Evolutionary conservation across 2,329 filamentous ascomycete genomes (phyloP).

Genomic region (Coleophoma eucalyptorum): DNA sequence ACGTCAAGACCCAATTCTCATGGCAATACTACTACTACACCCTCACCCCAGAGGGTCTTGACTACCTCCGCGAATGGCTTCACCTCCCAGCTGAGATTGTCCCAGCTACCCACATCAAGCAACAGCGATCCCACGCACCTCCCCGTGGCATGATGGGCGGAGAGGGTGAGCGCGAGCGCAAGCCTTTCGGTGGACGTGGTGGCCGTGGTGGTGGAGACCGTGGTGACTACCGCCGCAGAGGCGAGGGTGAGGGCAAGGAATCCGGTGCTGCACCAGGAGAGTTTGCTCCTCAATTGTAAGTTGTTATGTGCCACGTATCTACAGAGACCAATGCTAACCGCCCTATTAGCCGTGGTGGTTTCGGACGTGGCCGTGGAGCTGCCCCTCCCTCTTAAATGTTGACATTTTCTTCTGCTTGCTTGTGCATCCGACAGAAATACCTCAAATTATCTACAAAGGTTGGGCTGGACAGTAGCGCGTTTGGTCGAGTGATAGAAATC

Average conservation of each 20-base stretch:
- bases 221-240: conserved; percentile 89
- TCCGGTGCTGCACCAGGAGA: conserved; percentile 79
- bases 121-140: conserved; percentile 98
- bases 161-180: conserved; percentile 75
- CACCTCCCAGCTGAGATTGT: conserved; percentile 99
- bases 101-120: conserved; percentile 99
- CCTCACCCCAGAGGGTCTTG: conserved; percentile 97
- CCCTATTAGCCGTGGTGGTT: conserved; percentile 69
- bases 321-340: conserved; percentile 28
- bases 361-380: conserved; percentile 83
- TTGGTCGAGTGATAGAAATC: conserved; percentile 44
- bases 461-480: conserved; percentile 43
- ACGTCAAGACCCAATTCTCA: conserved; percentile 99
- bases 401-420: conserved; percentile 26
- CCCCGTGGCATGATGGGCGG: conserved; percentile 94
- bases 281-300: conserved; percentile 87
- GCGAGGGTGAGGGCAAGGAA: conserved; percentile 83
- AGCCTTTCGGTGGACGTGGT: conserved; percentile 77
- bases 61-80: conserved; percentile 99
- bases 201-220: conserved; percentile 64
- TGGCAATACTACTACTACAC: conserved; percentile 99
- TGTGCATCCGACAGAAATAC: conserved; percentile 29
- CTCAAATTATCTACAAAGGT: conserved; percentile 27
- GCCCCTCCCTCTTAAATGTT: conserved; percentile 48
- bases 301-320: conserved; percentile 17